Evolutionary conservation across 768 basidiomycete genomes (phyloP), one percentile per base, ranked within the genome.

Genomic region (Ephemerocybe angulata): DNA sequence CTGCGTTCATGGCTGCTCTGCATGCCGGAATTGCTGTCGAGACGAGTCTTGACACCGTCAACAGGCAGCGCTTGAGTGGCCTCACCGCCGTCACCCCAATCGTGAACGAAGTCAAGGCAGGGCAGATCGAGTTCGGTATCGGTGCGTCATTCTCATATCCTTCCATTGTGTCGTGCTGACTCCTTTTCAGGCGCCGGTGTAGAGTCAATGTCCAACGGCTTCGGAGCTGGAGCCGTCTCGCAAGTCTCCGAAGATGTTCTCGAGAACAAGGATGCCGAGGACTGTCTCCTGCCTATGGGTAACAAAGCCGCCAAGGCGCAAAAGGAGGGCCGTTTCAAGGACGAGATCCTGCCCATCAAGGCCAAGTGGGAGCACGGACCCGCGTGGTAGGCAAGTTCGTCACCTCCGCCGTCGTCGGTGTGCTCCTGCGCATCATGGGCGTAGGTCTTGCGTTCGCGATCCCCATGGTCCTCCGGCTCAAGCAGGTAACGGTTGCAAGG

Each of bases 361-460:
- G n/a, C n/a, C n/a, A n/a, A 66, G 76, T 88, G 25, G 75, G 90
- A n/a, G n/a, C n/a, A n/a, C n/a, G n/a, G n/a, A n/a, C n/a, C n/a
- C n/a, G n/a, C n/a, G n/a, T n/a, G n/a, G n/a, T n/a, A n/a, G 94
- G 90, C 70, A 95, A 95, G 72, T 95, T 83, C 67, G 82, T 92
- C 63, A 78, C 78, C 31, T 80, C 87, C 2, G 72, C 76, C 41
- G 81, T 77, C 29, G 82, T 87, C 11, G 93, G 94, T 61, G 92
- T 95, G n/a, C n/a, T n/a, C n/a, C n/a, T n/a, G n/a, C n/a, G n/a
- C n/a, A n/a, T n/a, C n/a, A n/a, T n/a, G n/a, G n/a, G n/a, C n/a
- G n/a, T n/a, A n/a, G n/a, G n/a, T n/a, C n/a, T n/a, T n/a, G n/a
- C n/a, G n/a, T n/a, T n/a, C n/a, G n/a, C n/a, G n/a, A n/a, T n/a